Evolutionary conservation across 2,329 filamentous ascomycete genomes (phyloP), one percentile per base, ranked within the genome.

Genomic region (Monosporascus cannonballus): DNA sequence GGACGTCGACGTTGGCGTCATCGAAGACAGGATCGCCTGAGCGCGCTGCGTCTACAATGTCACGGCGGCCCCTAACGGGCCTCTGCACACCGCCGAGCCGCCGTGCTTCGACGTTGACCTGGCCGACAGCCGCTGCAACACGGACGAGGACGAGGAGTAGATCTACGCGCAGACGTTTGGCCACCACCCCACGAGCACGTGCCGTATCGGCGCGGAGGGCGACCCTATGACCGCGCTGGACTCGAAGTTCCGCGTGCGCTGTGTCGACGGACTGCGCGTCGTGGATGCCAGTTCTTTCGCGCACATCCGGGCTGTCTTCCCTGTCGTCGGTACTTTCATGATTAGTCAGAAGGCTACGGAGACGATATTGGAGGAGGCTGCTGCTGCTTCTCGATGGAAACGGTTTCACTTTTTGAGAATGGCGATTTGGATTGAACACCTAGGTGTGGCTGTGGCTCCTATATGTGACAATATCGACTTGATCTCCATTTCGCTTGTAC

Each of bases 281-380:
- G 79, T 83, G 3, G 80, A 83, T 66, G 79, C 77, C 2, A 74
- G 71, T 30, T 69, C 73, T 1, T 82, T 77, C 54, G 76, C 78
- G 1, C 71, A 68, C 49, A 77, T 64, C 15, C 64, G 64, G 1
- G 79, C 78, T 7, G 49, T 47, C 38, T 25, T 73, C 71, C 14
- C 80, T 48, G 69, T 70, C 1, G 55, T 76, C 2, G 71, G 77
- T 2, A 75, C 73, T 1, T 80, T 77, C 58, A 77, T 82, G 70
- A 67, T 80, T 18, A 72, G 71, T 18, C 78, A 82, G 69, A 83
- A 83, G 70, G 79, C 80, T 3, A 76, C 77, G 6, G 79, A 80
- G 65, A 73, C 73, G n/a, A 81, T 83, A 25, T 38, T 55, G 24
- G 51, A 22, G 14, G 42, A 46, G 42, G 20, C 9, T 7, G 42